Evolutionary conservation across 768 basidiomycete genomes (phyloP).

Genomic region (Punctularia strigosozonata): DNA sequence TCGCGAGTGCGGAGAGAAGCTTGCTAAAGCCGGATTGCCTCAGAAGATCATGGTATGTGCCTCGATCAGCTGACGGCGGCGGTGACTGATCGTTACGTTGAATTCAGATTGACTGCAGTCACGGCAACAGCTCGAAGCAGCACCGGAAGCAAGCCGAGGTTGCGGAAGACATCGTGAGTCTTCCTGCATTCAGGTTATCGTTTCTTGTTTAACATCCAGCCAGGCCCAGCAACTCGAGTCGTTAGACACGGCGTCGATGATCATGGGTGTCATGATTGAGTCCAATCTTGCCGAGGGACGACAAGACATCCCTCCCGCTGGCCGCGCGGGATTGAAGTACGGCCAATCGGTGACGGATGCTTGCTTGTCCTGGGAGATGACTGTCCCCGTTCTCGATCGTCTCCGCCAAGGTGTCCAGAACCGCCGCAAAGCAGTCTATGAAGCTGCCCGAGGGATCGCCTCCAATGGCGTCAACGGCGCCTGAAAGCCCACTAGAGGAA

Average conservation of each 20-base stretch:
- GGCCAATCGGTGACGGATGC: conserved; percentile 86
- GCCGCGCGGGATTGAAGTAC: conserved; percentile 63
- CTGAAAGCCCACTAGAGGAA: too few species aligned
- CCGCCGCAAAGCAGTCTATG: conserved; percentile 42
- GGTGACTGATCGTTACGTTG: background rate
- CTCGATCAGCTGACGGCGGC: background rate
- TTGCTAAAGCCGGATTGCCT: conserved; percentile 66
- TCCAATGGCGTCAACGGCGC: background rate
- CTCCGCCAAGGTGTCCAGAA: conserved; percentile 82
- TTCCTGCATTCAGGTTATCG: background rate
- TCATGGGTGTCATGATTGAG: conserved; percentile 95
- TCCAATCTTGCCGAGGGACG: conserved; percentile 83
- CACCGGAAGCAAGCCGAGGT: conserved; percentile 83
- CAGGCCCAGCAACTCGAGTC: conserved; percentile 67
- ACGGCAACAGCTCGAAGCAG: conserved; percentile 91
- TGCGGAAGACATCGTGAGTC: conserved; percentile 75
- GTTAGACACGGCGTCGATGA: conserved; percentile 53
- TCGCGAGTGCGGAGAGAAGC: conserved; percentile 57
- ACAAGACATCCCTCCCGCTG: conserved; percentile 69
- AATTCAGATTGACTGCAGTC: conserved; percentile 91
- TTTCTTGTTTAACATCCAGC: too few species aligned
- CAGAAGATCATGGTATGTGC: conserved; percentile 75
- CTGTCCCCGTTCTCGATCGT: conserved; percentile 69
- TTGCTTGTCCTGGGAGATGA: conserved; percentile 85
- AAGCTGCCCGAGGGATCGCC: conserved; percentile 15